A percentile compares a stretch with the other conserved stretches of the same genome.
phyloP scores from a whole-genome alignment of 1,284 basidiomycete genomes.

The Pseudozyma tsukubaensis region DNA sequence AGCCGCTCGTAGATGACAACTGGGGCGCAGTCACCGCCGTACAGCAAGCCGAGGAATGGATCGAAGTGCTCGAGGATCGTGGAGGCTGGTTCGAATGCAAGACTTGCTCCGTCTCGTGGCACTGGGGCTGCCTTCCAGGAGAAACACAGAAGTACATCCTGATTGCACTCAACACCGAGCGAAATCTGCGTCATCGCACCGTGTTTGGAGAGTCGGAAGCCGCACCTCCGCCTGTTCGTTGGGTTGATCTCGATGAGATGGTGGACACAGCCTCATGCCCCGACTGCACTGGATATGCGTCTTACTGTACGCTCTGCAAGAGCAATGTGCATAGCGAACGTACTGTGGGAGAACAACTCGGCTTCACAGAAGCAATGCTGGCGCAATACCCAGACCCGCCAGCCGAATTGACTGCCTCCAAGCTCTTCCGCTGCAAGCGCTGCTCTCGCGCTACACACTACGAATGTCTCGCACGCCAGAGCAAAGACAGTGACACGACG shows the following conservation, averaged over 20 bases:
- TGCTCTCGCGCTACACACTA: constrained; percentile 53
- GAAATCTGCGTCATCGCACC: constrained; percentile 16
- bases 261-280: constrained; percentile 39
- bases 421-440: constrained; percentile 54
- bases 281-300: constrained; percentile 35
- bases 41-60: constrained; percentile 37
- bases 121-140: constrained; percentile 51
- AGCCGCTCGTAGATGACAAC: constrained; percentile 28
- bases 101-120: constrained; percentile 47
- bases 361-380: constrained; percentile 22
- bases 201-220: constrained; percentile 22
- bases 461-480: constrained; percentile 32
- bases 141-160: constrained; percentile 37
- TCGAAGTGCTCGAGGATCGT: constrained; percentile 40
- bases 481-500: constrained; percentile 13
- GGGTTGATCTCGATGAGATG: constrained; percentile 38
- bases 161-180: constrained; percentile 30
- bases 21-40: constrained; percentile 26
- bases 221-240: constrained; percentile 16
- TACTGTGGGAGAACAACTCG: constrained; percentile 20
- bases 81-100: constrained; percentile 56
- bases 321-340: constrained; percentile 27
- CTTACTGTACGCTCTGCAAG: constrained; percentile 48
- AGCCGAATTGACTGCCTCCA: constrained; percentile 14
- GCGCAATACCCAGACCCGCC: constrained; percentile 30